Percentiles rank a stretch among this genome's conserved stretches.
These are phyloP conservation scores for Malassezia caprae DNA, from an alignment of 1,284 basidiomycete species.

Conservation along the genomic window DNA sequence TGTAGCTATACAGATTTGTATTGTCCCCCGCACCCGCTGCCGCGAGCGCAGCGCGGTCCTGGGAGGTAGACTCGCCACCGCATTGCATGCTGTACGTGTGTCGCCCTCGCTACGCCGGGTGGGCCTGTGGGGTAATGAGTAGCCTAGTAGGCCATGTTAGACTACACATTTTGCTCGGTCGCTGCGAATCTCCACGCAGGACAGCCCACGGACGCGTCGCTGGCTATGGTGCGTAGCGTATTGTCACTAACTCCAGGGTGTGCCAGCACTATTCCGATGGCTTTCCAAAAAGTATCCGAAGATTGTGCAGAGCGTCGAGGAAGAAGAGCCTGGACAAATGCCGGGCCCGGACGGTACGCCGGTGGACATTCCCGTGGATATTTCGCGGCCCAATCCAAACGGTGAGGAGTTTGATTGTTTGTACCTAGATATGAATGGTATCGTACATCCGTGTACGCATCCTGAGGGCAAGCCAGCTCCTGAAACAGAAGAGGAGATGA, in stretches of 20 bases:
- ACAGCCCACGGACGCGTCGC: background rate
- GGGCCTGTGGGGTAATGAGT: background rate
- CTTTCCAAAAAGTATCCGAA: conserved; percentile 49
- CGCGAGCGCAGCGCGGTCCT: background rate
- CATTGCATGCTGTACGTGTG: conserved; percentile 4
- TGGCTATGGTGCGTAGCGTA: conserved; percentile 5
- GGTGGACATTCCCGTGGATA: conserved; percentile 70
- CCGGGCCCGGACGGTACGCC: conserved; percentile 55
- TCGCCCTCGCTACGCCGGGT: background rate
- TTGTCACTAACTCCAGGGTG: conserved; percentile 26
- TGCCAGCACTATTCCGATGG: conserved; percentile 48
- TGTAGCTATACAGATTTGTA: conserved; percentile 33
- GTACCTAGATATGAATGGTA: conserved; percentile 58
- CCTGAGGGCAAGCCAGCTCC: conserved; percentile 85
- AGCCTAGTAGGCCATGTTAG: background rate
- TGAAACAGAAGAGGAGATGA: conserved; percentile 98
- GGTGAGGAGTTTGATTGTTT: conserved; percentile 89
- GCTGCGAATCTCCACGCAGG: background rate
- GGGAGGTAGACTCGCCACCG: conserved; percentile 6
- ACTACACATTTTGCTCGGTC: background rate
- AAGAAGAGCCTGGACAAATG: conserved; percentile 38
- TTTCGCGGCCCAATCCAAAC: conserved; percentile 81
- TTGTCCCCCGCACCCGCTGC: conserved; percentile 1
- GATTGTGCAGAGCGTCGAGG: conserved; percentile 44
- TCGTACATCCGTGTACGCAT: conserved; percentile 94